Evolutionary conservation across 1,284 basidiomycete genomes (phyloP).

Genomic region (Tilletia indica): DNA sequence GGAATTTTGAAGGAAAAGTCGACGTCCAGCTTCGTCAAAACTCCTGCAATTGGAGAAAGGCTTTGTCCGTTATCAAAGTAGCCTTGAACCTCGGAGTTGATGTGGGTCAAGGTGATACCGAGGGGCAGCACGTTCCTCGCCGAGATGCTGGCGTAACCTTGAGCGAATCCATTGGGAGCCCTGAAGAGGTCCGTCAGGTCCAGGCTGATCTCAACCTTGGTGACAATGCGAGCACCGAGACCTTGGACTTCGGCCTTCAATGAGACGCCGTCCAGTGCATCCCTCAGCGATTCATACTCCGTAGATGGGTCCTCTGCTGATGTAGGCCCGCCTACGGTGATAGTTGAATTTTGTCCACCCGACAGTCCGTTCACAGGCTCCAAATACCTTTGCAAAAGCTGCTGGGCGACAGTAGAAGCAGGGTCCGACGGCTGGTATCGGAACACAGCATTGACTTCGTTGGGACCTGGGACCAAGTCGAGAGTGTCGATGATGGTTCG

Average conservation of each 20-base stretch:
- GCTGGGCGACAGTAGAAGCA: conserved; percentile 67
- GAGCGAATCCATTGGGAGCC: conserved; percentile 21
- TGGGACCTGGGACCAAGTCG: conserved; percentile 65
- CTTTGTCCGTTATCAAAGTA: background rate
- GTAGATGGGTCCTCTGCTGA: conserved; percentile 60
- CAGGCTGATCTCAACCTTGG: conserved; percentile 35
- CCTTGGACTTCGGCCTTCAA: conserved; percentile 63
- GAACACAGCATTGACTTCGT: conserved; percentile 65
- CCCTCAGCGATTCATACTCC: conserved; percentile 66
- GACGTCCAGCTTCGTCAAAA: background rate
- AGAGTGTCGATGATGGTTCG: conserved; percentile 57
- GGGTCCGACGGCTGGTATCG: conserved; percentile 67
- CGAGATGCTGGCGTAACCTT: conserved; percentile 30
- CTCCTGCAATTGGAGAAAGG: background rate
- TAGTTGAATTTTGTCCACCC: conserved; percentile 17
- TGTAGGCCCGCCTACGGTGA: conserved; percentile 26
- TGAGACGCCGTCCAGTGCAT: conserved; percentile 65
- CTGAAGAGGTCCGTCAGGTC: conserved; percentile 29
- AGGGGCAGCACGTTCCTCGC: conserved; percentile 31
- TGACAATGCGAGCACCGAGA: conserved; percentile 49
- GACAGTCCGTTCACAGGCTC: conserved; percentile 47
- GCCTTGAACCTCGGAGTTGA: conserved; percentile 1
- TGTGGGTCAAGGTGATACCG: conserved; percentile 27
- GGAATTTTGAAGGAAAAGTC: background rate
- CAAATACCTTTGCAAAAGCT: conserved; percentile 49